Percentiles rank a stretch among this genome's conserved stretches.
phyloP scores from a whole-genome alignment of 345 rosid species.

The Melaleuca alternifolia region DNA sequence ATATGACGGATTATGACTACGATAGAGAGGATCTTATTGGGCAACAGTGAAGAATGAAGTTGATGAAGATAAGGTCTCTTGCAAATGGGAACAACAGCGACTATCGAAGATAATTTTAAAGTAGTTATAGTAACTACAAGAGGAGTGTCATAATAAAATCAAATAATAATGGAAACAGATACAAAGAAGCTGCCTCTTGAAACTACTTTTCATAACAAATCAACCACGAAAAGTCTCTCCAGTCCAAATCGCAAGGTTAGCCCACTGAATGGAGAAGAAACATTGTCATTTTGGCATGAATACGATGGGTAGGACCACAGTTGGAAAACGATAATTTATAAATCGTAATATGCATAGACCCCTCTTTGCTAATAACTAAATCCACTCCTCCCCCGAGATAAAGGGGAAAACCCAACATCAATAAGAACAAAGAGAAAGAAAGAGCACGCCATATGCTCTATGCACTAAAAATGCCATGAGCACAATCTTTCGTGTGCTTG shows the following conservation, averaged over 20 bases:
- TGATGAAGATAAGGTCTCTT: not conserved
- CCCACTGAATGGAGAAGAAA: not conserved
- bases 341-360: not conserved
- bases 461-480: not conserved
- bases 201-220: not conserved
- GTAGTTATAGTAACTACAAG: not conserved
- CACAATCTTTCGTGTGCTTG: not conserved
- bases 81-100: not conserved
- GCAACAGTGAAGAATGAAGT: not conserved
- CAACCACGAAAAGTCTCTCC: not conserved
- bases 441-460: not conserved
- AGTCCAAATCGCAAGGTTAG: not conserved
- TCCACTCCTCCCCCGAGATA: not conserved
- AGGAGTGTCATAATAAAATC: not conserved
- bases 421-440: not conserved
- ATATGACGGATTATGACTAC: not conserved
- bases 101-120: not conserved
- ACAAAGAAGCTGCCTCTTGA: not conserved
- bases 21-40: not conserved
- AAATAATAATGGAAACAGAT: too few species aligned
- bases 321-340: not conserved
- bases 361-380: not conserved
- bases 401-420: not conserved
- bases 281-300: not conserved
- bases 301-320: not conserved